These are phyloP conservation scores for Malassezia dermatis DNA, from an alignment of 1,284 basidiomycete genomes.

Conservation along the genomic window DNA sequence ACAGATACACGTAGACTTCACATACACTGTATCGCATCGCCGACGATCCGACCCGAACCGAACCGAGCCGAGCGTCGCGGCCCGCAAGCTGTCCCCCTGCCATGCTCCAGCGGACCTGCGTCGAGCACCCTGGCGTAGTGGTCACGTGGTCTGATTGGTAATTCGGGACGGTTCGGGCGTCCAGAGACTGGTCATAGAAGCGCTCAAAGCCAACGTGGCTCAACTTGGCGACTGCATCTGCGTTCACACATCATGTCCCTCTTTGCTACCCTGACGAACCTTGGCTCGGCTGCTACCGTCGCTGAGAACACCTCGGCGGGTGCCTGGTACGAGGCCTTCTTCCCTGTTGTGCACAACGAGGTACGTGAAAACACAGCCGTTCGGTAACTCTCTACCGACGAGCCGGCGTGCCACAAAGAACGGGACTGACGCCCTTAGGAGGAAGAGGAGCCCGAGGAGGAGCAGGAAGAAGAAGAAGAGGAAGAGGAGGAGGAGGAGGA, in stretches of 20 bases:
- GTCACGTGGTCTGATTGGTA: slow-evolving; percentile 17
- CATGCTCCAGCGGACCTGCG: background rate
- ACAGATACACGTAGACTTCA: too few relatives aligned
- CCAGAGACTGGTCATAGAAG: background rate
- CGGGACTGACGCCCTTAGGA: background rate
- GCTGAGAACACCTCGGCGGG: slow-evolving; percentile 7
- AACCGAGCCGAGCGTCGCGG: too few relatives aligned
- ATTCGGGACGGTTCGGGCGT: slow-evolving; percentile 20
- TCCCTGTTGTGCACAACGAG: slow-evolving; percentile 33
- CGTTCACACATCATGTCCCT: slow-evolving; percentile 13
- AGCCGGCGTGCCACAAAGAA: background rate
- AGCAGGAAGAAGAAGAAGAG: slow-evolving; percentile 16
- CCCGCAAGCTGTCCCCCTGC: too few relatives aligned
- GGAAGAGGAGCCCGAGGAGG: slow-evolving; percentile 9
- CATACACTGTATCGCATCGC: too few relatives aligned
- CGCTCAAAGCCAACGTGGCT: background rate
- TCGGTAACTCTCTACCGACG: background rate
- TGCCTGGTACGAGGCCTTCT: slow-evolving; percentile 28
- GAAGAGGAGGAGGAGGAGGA: slow-evolving; percentile 27
- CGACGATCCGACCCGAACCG: too few relatives aligned
- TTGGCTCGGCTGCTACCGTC: slow-evolving; percentile 3
- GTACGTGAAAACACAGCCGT: background rate
- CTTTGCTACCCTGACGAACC: slow-evolving; percentile 8
- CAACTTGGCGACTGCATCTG: slow-evolving; percentile 9
- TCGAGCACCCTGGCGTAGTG: background rate